These are phyloP conservation scores for Lecanicillium sp. DNA, from an alignment of 2,329 filamentous ascomycete genomes.

Conservation along the genomic window DNA sequence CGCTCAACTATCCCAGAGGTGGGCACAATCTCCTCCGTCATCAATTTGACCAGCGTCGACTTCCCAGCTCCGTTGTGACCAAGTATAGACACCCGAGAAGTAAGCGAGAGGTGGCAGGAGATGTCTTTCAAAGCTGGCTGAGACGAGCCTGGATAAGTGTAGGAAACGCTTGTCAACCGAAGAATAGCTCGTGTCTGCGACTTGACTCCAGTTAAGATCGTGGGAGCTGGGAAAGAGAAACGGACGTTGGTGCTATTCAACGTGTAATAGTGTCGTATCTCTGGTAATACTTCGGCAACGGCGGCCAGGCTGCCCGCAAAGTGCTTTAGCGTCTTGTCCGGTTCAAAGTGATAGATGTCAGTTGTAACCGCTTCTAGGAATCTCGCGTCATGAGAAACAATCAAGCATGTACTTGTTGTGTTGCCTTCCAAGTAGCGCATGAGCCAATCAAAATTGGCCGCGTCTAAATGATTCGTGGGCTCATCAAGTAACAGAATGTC, in stretches of 20 bases:
- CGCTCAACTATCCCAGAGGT: conserved; percentile 86
- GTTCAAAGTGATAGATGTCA: conserved; percentile 98
- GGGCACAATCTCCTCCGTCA: conserved; percentile 86
- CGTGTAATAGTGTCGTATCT: conserved; percentile 97
- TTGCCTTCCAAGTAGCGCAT: conserved; percentile 93
- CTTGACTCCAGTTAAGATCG: conserved; percentile 91
- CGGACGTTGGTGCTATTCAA: conserved; percentile 79
- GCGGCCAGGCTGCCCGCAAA: conserved; percentile 75
- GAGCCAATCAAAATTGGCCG: conserved; percentile 92
- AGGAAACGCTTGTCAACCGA: conserved; percentile 86
- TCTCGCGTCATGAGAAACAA: conserved; percentile 95
- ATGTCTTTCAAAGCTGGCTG: conserved; percentile 83
- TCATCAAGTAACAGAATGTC: conserved; percentile 95
- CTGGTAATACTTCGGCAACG: conserved; percentile 84
- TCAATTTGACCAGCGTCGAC: conserved; percentile 92
- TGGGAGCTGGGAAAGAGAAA: conserved; percentile 96
- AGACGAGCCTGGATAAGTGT: conserved; percentile 77
- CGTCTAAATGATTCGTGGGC: conserved; percentile 97
- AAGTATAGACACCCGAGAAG: conserved; percentile 91
- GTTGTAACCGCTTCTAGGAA: conserved; percentile 97
- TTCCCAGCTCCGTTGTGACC: conserved; percentile 97
- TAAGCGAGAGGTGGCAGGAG: conserved; percentile 76
- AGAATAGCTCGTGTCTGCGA: conserved; percentile 92
- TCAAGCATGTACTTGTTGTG: conserved; percentile 91
- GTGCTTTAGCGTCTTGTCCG: conserved; percentile 82